Conservation (phyloP, 1,284 basidiomycete genomes). For the Leccinum subrobustum region DNA sequence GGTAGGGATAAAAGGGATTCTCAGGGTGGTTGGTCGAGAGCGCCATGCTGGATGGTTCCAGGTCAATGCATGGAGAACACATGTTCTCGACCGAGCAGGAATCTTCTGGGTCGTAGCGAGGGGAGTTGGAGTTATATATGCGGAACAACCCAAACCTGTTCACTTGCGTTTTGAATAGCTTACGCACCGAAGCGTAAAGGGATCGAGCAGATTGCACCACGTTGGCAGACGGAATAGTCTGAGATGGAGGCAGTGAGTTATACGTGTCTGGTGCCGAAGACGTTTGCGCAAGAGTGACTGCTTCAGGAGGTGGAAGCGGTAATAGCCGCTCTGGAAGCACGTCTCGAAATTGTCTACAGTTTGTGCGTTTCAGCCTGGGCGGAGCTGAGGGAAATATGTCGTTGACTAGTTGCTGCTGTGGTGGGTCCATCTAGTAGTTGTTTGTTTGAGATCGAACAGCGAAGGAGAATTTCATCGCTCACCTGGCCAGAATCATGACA, state of each 20-base stretch:
- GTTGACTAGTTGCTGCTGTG: not conserved
- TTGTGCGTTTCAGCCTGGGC: not conserved
- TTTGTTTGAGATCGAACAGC: not conserved
- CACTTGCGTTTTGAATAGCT: not conserved
- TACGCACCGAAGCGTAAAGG: not conserved
- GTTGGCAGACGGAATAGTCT: not conserved
- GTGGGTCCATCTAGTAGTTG: not conserved
- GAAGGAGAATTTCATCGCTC: not conserved
- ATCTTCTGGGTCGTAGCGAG: not conserved
- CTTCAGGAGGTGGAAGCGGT: not conserved
- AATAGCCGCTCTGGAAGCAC: not conserved
- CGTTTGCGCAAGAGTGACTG: not conserved
- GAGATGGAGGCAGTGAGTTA: not conserved
- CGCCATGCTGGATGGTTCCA: not conserved
- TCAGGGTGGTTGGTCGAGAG: not conserved
- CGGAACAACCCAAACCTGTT: not conserved
- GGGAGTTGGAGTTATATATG: not conserved
- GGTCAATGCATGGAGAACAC: not conserved
- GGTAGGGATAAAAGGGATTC: not conserved
- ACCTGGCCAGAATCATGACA: not conserved
- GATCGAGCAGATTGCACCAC: not conserved
- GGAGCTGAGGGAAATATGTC: not conserved
- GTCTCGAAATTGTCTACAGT: not conserved
- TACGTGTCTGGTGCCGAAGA: not conserved
- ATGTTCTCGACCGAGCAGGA: not conserved